phyloP scores from a whole-genome alignment of 495 filamentous ascomycete species.

The Aspergillus leporis region DNA sequence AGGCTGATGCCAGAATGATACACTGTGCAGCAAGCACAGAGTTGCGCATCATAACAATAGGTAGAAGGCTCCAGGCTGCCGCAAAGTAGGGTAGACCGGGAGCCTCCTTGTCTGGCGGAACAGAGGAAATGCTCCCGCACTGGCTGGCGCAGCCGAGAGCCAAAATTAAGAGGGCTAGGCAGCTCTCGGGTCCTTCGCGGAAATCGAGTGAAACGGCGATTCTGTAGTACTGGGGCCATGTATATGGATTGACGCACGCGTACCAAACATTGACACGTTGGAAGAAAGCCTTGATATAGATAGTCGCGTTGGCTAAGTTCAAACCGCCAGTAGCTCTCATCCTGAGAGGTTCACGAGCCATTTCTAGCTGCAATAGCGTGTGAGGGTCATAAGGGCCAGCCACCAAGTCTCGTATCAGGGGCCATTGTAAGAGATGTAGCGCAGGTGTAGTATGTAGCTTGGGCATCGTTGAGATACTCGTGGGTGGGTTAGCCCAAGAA shows the following conservation, averaged over 20 bases:
- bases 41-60: constrained; percentile 76
- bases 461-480: constrained; percentile 82
- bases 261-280: constrained; percentile 82
- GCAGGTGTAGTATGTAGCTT: constrained; percentile 80
- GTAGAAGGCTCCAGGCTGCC: constrained; percentile 74
- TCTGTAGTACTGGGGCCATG: constrained; percentile 74
- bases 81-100: constrained; percentile 80
- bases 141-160: constrained; percentile 73
- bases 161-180: constrained; percentile 76
- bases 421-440: constrained; percentile 77
- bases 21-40: constrained; percentile 75
- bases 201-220: constrained; percentile 71
- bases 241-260: constrained; percentile 80
- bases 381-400: constrained; percentile 75
- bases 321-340: constrained; percentile 58
- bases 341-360: constrained; percentile 72
- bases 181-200: constrained; percentile 75
- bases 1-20: constrained; percentile 75
- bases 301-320: constrained; percentile 71
- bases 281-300: constrained; percentile 76
- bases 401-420: constrained; percentile 73
- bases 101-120: constrained; percentile 68
- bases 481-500: constrained; percentile 66
- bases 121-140: constrained; percentile 69
- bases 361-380: constrained; percentile 77